Conservation (phyloP, 371 early-diverging fungal genomes). For the Paramicrosporidium saccamoebae region DNA sequence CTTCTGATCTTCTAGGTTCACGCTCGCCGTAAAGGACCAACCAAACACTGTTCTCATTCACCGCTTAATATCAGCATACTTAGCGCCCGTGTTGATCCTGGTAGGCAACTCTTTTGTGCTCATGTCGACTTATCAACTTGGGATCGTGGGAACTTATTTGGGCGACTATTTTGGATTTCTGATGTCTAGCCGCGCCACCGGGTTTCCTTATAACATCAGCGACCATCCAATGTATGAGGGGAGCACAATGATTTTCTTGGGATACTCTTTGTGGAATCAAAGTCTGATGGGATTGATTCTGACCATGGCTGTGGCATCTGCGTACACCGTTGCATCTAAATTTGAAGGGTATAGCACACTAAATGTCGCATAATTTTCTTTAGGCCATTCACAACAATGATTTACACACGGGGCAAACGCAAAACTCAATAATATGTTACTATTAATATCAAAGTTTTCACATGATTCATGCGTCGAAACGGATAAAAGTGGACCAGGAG, state of each 20-base stretch:
- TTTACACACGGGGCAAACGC: no score
- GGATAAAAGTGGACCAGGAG: no score
- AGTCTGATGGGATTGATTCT: conserved; percentile 21
- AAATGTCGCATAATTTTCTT: not conserved
- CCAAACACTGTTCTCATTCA: not conserved
- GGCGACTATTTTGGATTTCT: conserved; percentile 80
- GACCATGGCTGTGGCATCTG: conserved; percentile 23
- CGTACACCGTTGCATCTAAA: conserved; percentile 27
- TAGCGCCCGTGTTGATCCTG: conserved; percentile 9
- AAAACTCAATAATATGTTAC: no score
- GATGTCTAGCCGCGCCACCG: conserved; percentile 48
- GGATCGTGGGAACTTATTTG: conserved; percentile 62
- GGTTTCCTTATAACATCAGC: conserved; percentile 61
- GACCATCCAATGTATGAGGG: conserved; percentile 80
- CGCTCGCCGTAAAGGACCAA: not conserved
- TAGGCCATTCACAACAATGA: conserved; percentile 35
- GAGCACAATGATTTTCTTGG: conserved; percentile 53
- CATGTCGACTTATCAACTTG: conserved; percentile 50
- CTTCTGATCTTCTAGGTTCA: not conserved
- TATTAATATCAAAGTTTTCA: no score
- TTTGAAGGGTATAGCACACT: conserved; percentile 24
- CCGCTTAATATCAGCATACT: not conserved
- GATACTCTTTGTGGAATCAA: conserved; percentile 39
- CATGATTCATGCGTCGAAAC: no score
- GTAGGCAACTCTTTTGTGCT: conserved; percentile 38